Evolutionary conservation across 1,284 basidiomycete species (phyloP).

Genomic region (Clitocybe nebularis): DNA sequence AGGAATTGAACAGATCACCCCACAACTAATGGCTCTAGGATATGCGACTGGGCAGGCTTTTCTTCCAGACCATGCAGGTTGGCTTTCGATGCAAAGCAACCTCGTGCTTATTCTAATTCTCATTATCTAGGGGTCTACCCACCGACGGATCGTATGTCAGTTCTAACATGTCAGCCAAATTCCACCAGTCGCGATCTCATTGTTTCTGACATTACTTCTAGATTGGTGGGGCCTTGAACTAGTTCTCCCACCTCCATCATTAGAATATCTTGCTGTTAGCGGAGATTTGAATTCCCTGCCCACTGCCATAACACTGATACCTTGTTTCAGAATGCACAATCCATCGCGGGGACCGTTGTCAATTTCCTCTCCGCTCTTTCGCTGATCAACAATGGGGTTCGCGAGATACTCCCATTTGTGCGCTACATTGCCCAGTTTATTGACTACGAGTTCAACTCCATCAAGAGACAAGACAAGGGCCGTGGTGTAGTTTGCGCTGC

Average conservation of each 20-base stretch:
- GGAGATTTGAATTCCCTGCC: neutral
- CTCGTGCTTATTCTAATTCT: no score
- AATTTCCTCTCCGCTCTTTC: constrained; percentile 71
- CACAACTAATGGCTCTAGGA: constrained; percentile 71
- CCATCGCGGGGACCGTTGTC: constrained; percentile 57
- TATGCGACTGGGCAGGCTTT: constrained; percentile 68
- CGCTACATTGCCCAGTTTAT: constrained; percentile 75
- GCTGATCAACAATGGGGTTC: constrained; percentile 62
- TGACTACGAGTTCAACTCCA: constrained; percentile 64
- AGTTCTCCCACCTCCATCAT: constrained; percentile 62
- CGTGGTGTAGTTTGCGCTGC: constrained; percentile 79
- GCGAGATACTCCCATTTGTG: constrained; percentile 74
- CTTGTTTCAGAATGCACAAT: constrained; percentile 47
- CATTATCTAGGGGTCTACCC: constrained; percentile 60
- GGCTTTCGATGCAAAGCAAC: constrained; percentile 15
- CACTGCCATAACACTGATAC: neutral
- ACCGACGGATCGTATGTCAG: constrained; percentile 71
- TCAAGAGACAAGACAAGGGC: constrained; percentile 61
- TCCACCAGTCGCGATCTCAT: constrained; percentile 4
- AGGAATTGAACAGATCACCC: constrained; percentile 67
- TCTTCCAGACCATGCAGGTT: constrained; percentile 63
- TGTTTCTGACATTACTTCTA: constrained; percentile 22
- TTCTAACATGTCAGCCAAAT: constrained; percentile 63
- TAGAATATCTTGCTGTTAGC: constrained; percentile 55
- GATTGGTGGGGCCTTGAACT: constrained; percentile 86